These are phyloP conservation scores for Epichloe bromicola DNA, from an alignment of 2,329 filamentous ascomycete genomes.

Conservation along the genomic window DNA sequence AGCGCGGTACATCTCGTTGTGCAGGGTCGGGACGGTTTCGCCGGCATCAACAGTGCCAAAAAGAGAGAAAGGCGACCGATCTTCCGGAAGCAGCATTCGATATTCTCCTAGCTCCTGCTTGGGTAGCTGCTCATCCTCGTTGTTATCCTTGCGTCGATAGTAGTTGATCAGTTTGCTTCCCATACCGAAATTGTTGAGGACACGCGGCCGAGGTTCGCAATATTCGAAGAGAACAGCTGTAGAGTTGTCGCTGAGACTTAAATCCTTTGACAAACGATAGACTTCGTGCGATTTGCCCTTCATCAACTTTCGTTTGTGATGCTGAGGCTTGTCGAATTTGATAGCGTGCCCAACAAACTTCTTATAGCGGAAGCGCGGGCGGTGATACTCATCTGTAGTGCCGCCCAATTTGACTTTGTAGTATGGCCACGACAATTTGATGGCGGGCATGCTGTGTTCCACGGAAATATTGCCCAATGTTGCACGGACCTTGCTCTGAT, in stretches of 20 bases:
- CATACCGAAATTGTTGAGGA: conserved; percentile 96
- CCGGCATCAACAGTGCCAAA: conserved; percentile 90
- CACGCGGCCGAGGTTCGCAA: conserved; percentile 82
- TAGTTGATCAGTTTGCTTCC: conserved; percentile 94
- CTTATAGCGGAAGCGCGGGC: conserved; percentile 63
- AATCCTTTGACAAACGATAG: conserved; percentile 66
- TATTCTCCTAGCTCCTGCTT: conserved; percentile 83
- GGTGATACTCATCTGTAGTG: conserved; percentile 70
- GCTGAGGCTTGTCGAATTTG: conserved; percentile 56
- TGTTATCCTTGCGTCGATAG: conserved; percentile 66
- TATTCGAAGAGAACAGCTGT: conserved; percentile 85
- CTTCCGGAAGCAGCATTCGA: conserved; percentile 76
- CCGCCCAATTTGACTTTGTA: conserved; percentile 75
- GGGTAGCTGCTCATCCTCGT: conserved; percentile 61
- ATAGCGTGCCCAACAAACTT: conserved; percentile 54
- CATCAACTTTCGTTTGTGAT: conserved; percentile 68
- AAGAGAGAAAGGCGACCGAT: conserved; percentile 89
- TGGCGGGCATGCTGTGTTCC: conserved; percentile 84
- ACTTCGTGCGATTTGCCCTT: conserved; percentile 70
- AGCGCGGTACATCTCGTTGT: conserved; percentile 91
- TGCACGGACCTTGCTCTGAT: conserved; percentile 88
- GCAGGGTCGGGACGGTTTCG: conserved; percentile 78
- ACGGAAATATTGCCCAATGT: conserved; percentile 85
- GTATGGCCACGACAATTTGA: conserved; percentile 89
- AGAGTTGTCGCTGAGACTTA: conserved; percentile 82